Conservation (phyloP, 192 early-diverging fungal species). For the Rhizophagus prolifer region DNA sequence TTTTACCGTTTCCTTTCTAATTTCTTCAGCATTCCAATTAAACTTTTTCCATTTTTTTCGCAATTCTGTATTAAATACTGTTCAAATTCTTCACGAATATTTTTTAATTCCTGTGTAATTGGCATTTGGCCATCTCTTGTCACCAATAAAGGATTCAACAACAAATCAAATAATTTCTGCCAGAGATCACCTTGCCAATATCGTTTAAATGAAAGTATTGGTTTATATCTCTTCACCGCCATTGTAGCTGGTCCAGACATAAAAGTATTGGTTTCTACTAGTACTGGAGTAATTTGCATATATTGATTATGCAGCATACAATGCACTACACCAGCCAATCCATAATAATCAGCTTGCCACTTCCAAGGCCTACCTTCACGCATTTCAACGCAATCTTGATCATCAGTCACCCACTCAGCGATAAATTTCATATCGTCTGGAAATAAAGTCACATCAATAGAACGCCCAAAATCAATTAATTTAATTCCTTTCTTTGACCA, state of each 20-base stretch:
- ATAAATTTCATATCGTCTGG: constrained; percentile 19
- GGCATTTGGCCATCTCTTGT: constrained; percentile 6
- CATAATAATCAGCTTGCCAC: constrained; percentile 37
- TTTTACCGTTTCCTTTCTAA: constrained; percentile 1
- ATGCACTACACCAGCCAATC: constrained; percentile 32
- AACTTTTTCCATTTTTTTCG: constrained; percentile 22
- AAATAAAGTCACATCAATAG: constrained; percentile 35
- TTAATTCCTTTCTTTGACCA: constrained; percentile 32
- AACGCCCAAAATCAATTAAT: constrained; percentile 39
- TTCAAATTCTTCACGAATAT: constrained; percentile 22
- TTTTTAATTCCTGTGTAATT: constrained; percentile 21
- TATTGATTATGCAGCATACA: constrained; percentile 33
- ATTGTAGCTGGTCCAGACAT: not conserved
- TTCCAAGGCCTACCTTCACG: constrained; percentile 26
- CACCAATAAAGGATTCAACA: constrained; percentile 29
- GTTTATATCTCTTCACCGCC: constrained; percentile 17
- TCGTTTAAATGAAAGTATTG: constrained; percentile 31
- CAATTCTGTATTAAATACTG: constrained; percentile 13
- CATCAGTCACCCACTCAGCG: constrained; percentile 24
- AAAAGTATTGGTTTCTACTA: not conserved
- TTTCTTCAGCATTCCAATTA: constrained; percentile 13
- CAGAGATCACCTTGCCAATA: constrained; percentile 34
- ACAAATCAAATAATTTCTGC: constrained; percentile 28
- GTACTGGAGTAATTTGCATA: constrained; percentile 6
- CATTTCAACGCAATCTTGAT: constrained; percentile 29